Evolutionary conservation across 768 basidiomycete species (phyloP).

Genomic region (Kwoniella sp.): DNA sequence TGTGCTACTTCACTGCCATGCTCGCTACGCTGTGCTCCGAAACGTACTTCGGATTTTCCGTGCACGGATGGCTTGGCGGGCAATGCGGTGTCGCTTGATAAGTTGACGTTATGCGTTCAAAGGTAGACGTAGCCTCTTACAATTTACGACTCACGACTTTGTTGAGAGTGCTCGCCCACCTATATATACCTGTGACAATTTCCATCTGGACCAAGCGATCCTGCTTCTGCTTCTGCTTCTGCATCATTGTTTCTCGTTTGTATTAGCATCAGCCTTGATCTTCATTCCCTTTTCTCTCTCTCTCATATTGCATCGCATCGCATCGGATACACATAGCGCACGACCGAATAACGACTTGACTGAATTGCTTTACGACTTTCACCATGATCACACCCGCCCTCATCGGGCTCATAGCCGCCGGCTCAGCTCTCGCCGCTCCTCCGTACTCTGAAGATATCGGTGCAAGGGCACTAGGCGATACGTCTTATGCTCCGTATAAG

Average conservation of each 20-base stretch:
- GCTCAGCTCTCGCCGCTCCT: slow-evolving; percentile 16
- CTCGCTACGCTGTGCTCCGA: neutral
- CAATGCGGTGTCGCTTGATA: neutral
- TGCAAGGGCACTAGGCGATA: slow-evolving; percentile 7
- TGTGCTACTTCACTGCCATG: too few species aligned
- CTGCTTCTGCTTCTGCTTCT: too few species aligned
- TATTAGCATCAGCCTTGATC: too few species aligned
- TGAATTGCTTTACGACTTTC: neutral
- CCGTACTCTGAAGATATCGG: slow-evolving; percentile 8
- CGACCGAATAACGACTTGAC: neutral
- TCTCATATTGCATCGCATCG: neutral
- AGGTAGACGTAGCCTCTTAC: neutral
- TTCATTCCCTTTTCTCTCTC: neutral
- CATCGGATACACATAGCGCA: neutral
- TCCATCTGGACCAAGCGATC: neutral
- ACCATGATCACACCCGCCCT: slow-evolving; percentile 12
- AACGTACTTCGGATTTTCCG: neutral
- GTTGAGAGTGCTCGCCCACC: neutral
- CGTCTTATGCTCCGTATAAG: slow-evolving; percentile 46
- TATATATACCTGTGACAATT: neutral
- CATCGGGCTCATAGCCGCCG: neutral
- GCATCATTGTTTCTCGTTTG: too few species aligned
- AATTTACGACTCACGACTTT: neutral
- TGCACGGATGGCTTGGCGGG: neutral
- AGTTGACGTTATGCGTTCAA: neutral